A percentile compares a stretch with the other conserved stretches of the same genome.
These are phyloP conservation scores for Vigna hirtella DNA, from an alignment of 306 rosid genomes.

Conservation along the genomic window DNA sequence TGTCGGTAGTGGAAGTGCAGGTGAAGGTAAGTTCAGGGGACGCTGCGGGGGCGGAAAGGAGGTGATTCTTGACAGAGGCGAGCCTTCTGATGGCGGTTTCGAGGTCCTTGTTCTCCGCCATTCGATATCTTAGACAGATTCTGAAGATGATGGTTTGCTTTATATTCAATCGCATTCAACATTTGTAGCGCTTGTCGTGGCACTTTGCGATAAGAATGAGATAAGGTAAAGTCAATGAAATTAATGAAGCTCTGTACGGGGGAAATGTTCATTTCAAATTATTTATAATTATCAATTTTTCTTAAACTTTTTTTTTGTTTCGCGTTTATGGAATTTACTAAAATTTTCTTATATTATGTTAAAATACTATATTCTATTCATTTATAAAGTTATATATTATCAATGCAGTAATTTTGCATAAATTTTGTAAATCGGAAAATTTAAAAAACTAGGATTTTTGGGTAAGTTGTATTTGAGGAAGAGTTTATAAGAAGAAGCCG, in stretches of 20 bases:
- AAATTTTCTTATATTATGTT: too few relatives aligned
- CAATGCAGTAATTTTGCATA: too few relatives aligned
- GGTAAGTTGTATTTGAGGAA: too few relatives aligned
- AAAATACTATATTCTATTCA: too few relatives aligned
- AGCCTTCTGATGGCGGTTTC: slow-evolving; percentile 60
- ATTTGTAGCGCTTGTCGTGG: neutral
- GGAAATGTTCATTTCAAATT: neutral
- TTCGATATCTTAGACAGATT: neutral
- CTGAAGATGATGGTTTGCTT: neutral
- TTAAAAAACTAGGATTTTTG: too few relatives aligned
- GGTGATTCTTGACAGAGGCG: slow-evolving; percentile 65
- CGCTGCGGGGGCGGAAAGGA: slow-evolving; percentile 32
- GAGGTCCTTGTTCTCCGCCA: slow-evolving; percentile 55
- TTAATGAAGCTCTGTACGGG: neutral
- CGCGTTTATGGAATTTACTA: too few relatives aligned
- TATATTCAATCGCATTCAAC: neutral
- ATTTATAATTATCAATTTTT: too few relatives aligned
- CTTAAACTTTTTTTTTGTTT: too few relatives aligned
- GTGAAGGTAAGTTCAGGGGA: slow-evolving; percentile 31
- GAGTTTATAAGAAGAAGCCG: too few relatives aligned
- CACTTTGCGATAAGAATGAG: neutral
- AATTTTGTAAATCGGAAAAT: too few relatives aligned
- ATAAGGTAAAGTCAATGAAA: neutral
- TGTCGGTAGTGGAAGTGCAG: slow-evolving; percentile 45
- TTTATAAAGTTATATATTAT: too few relatives aligned